A percentile compares a stretch with the other conserved stretches of the same genome.
These are phyloP conservation scores for Colletotrichum liaoningense DNA, from an alignment of 2,329 filamentous ascomycete species.

Conservation along the genomic window DNA sequence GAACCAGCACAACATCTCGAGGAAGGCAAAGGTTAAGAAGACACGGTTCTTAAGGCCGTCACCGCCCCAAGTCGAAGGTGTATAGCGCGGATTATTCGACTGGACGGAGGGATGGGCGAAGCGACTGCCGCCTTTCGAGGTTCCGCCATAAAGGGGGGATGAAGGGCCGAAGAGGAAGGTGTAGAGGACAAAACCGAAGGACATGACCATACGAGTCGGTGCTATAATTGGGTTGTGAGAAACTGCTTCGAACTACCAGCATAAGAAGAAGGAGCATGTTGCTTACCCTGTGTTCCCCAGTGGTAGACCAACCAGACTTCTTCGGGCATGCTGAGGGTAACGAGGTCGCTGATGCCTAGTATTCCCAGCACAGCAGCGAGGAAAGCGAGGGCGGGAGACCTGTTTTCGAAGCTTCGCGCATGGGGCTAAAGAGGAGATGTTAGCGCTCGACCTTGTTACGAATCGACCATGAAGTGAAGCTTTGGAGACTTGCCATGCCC, in stretches of 20 bases:
- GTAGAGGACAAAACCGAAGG: conserved; percentile 72
- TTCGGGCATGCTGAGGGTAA: conserved; percentile 75
- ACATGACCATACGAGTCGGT: conserved; percentile 73
- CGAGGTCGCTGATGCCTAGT: conserved; percentile 71
- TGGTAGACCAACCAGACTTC: conserved; percentile 72
- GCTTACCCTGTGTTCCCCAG: conserved; percentile 74
- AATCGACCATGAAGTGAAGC: background rate
- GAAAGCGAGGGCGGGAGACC: conserved; percentile 78
- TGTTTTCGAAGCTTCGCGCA: conserved; percentile 74
- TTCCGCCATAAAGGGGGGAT: conserved; percentile 58
- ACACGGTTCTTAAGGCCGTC: conserved; percentile 85
- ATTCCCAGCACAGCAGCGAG: conserved; percentile 75
- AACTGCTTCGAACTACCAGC: conserved; percentile 37
- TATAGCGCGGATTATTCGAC: conserved; percentile 48
- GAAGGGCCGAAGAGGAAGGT: conserved; percentile 69
- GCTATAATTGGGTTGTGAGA: conserved; percentile 50
- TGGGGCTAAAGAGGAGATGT: conserved; percentile 61
- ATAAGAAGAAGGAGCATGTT: conserved; percentile 49
- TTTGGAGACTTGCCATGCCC: conserved; percentile 73
- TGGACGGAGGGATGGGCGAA: conserved; percentile 50
- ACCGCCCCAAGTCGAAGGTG: conserved; percentile 60
- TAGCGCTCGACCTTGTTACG: background rate
- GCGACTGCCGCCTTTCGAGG: conserved; percentile 42
- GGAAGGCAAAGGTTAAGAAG: conserved; percentile 85
- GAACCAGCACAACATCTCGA: conserved; percentile 89